Conservation (phyloP, 2,329 filamentous ascomycete species). For the Zymoseptoria passerinii region DNA sequence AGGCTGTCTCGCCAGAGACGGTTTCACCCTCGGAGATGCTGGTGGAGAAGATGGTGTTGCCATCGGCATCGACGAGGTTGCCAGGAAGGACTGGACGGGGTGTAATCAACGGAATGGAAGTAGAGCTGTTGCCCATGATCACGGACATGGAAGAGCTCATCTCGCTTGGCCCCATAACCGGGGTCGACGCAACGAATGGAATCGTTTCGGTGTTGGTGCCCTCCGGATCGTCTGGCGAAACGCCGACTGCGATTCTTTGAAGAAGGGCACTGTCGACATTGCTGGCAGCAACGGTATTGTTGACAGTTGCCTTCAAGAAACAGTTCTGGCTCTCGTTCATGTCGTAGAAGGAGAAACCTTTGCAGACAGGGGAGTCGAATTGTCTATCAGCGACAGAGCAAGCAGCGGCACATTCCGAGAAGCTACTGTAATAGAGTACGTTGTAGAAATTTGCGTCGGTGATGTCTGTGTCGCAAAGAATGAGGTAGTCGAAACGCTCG, state of each 20-base stretch:
- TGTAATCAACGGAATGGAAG: conserved; percentile 24
- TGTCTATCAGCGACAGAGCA: conserved; percentile 26
- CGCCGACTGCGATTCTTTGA: conserved; percentile 22
- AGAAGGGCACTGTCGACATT: conserved; percentile 26
- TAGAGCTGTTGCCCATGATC: conserved; percentile 23
- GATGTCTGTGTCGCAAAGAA: conserved; percentile 28
- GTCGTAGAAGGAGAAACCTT: conserved; percentile 26
- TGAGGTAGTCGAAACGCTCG: conserved; percentile 28
- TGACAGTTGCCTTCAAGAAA: conserved; percentile 25
- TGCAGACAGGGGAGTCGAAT: conserved; percentile 25
- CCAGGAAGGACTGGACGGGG: conserved; percentile 16
- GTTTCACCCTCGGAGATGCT: conserved; percentile 25
- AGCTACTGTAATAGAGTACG: conserved; percentile 21
- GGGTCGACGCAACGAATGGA: conserved; percentile 15
- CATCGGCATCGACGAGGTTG: conserved; percentile 15
- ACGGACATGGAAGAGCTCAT: conserved; percentile 23
- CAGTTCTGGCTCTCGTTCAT: conserved; percentile 23
- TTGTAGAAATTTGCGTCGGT: conserved; percentile 21
- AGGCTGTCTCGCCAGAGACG: conserved; percentile 24
- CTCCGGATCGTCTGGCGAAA: conserved; percentile 11
- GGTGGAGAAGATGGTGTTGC: conserved; percentile 21
- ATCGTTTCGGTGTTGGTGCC: conserved; percentile 20
- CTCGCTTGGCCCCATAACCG: conserved; percentile 10
- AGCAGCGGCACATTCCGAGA: conserved; percentile 27
- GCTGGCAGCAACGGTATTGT: conserved; percentile 17